Percentiles rank a stretch among this genome's conserved stretches.
phyloP scores from a whole-genome alignment of 2,329 filamentous ascomycete genomes.

The Monilinia fructicola region DNA sequence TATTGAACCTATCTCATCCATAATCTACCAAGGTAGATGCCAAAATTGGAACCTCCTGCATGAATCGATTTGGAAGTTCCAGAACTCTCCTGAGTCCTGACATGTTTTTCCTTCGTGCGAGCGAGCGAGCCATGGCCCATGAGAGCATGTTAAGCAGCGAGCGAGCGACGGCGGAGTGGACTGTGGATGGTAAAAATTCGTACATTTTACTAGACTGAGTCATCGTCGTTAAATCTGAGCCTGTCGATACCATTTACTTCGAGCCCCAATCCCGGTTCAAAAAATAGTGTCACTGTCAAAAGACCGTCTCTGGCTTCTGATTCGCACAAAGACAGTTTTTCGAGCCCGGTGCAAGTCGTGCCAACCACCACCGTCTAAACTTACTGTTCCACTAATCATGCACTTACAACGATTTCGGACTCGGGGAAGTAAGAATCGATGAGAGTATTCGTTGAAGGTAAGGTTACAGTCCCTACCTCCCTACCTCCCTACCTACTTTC shows the following conservation, averaged over 20 bases:
- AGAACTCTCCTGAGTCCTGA: slow-evolving; percentile 29
- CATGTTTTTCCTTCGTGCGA: slow-evolving; percentile 30
- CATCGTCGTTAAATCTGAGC: slow-evolving; percentile 29
- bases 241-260: slow-evolving; percentile 32
- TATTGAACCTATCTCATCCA: slow-evolving; percentile 33
- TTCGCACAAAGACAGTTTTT: slow-evolving; percentile 16
- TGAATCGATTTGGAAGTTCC: slow-evolving; percentile 34
- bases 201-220: slow-evolving; percentile 29
- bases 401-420: slow-evolving; percentile 10
- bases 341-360: slow-evolving; percentile 14
- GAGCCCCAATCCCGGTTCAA: slow-evolving; percentile 31
- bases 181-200: slow-evolving; percentile 17
- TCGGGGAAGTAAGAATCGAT: not conserved
- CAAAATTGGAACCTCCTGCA: slow-evolving; percentile 40
- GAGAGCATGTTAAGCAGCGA: slow-evolving; percentile 1
- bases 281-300: slow-evolving; percentile 24
- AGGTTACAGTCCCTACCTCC: too few species aligned
- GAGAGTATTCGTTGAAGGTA: slow-evolving; percentile 7
- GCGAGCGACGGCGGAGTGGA: slow-evolving; percentile 9
- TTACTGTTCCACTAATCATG: slow-evolving; percentile 18
- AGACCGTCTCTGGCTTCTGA: slow-evolving; percentile 17
- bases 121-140: too few species aligned
- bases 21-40: slow-evolving; percentile 25
- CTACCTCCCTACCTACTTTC: not conserved
- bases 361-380: slow-evolving; percentile 22